Evolutionary conservation across 2,329 filamentous ascomycete species (phyloP).

Genomic region (Penicillium griseofulvum): DNA sequence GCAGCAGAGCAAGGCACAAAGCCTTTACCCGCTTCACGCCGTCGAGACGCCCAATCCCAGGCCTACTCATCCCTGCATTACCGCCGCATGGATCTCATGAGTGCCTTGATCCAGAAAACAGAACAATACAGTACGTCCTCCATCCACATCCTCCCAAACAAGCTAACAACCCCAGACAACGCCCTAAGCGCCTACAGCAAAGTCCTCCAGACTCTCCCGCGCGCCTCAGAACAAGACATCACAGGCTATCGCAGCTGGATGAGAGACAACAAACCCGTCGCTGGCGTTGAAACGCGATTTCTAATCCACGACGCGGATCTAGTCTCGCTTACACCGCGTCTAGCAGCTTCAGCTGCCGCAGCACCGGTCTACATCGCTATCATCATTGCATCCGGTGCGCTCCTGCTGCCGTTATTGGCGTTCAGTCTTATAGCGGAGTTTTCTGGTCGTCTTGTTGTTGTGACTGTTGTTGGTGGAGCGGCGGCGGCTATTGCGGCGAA

Average conservation of each 20-base stretch:
- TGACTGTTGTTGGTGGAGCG: slow-evolving; percentile 52
- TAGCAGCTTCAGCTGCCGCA: slow-evolving; percentile 14
- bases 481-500: slow-evolving; percentile 42
- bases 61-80: slow-evolving; percentile 54
- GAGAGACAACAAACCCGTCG: slow-evolving; percentile 49
- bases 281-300: slow-evolving; percentile 52
- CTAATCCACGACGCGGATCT: slow-evolving; percentile 52
- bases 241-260: slow-evolving; percentile 55
- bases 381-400: slow-evolving; percentile 49
- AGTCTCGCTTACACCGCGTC: slow-evolving; percentile 32
- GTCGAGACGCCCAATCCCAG: slow-evolving; percentile 48
- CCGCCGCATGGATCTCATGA: slow-evolving; percentile 54
- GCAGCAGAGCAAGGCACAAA: slow-evolving; percentile 34
- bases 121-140: slow-evolving; percentile 58
- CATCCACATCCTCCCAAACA: not conserved
- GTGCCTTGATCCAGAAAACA: slow-evolving; percentile 56
- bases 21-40: slow-evolving; percentile 38
- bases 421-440: slow-evolving; percentile 60
- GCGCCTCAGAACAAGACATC: slow-evolving; percentile 49
- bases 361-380: slow-evolving; percentile 40
- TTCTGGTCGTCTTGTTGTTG: slow-evolving; percentile 57
- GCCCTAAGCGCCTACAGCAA: slow-evolving; percentile 48
- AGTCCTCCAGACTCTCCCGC: slow-evolving; percentile 46
- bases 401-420: slow-evolving; percentile 58
- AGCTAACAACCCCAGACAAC: slow-evolving; percentile 32